A percentile compares a stretch with the other conserved stretches of the same genome.
phyloP scores from a whole-genome alignment of 371 early-diverging fungal genomes.

The Mortierella sp. region DNA sequence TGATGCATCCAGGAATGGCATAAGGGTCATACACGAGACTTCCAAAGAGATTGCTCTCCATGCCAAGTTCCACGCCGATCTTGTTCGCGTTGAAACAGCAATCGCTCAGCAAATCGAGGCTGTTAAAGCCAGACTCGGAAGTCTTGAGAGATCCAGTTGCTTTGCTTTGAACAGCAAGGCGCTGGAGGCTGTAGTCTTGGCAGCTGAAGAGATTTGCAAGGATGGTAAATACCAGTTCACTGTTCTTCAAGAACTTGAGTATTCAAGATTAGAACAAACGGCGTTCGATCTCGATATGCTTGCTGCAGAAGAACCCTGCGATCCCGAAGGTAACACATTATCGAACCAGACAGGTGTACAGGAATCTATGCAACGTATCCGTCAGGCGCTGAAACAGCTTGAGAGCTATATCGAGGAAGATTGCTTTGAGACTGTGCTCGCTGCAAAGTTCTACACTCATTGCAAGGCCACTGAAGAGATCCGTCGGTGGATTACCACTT shows the following conservation, averaged over 20 bases:
- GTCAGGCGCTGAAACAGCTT: conserved; percentile 27
- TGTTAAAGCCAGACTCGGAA: conserved; percentile 49
- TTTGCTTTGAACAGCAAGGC: conserved; percentile 52
- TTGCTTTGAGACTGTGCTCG: conserved; percentile 50
- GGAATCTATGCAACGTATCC: conserved; percentile 52
- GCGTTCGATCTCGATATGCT: conserved; percentile 52
- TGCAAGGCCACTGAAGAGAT: conserved; percentile 56
- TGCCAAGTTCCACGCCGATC: conserved; percentile 55
- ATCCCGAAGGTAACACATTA: conserved; percentile 10
- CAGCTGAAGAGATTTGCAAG: conserved; percentile 39
- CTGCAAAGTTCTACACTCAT: conserved; percentile 50
- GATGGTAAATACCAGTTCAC: conserved; percentile 53
- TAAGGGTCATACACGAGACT: conserved; percentile 46
- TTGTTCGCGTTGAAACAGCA: conserved; percentile 54
- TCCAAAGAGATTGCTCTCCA: conserved; percentile 54
- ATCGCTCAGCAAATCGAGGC: conserved; percentile 53
- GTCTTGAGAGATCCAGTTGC: conserved; percentile 53
- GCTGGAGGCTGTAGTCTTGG: conserved; percentile 30
- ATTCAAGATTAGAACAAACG: conserved; percentile 38
- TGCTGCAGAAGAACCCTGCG: conserved; percentile 10
- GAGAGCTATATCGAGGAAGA: conserved; percentile 46
- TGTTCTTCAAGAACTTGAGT: conserved; percentile 55
- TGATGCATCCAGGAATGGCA: conserved; percentile 36
- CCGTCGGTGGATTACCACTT: conserved; percentile 52
- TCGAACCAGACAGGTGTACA: conserved; percentile 34